A percentile compares a stretch with the other conserved stretches of the same genome.
phyloP scores from a whole-genome alignment of 352 stramenopile genomes.

The Plasmopara viticola region DNA sequence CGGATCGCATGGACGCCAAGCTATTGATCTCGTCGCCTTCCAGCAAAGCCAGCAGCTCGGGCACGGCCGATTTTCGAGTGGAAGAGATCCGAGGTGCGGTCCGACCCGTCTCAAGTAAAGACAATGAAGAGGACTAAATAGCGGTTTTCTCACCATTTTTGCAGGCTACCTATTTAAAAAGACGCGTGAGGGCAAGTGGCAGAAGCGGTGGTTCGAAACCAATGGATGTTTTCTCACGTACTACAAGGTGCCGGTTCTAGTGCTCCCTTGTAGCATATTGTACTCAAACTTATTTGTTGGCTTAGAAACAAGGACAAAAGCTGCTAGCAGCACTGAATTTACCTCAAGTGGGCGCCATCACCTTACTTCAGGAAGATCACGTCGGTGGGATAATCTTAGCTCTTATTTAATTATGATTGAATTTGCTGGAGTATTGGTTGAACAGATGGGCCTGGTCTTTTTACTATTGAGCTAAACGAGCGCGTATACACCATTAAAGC shows the following conservation, averaged over 20 bases:
- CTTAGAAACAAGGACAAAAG: constrained; percentile 90
- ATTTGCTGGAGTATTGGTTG: constrained; percentile 13
- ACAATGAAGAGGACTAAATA: constrained; percentile 1
- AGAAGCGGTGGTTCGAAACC: constrained; percentile 98
- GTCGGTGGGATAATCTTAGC: constrained; percentile 26
- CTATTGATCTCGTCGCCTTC: constrained; percentile 38
- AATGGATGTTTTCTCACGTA: constrained; percentile 98
- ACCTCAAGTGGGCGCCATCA: constrained; percentile 87
- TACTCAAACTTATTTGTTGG: constrained; percentile 2
- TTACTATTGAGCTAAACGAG: constrained; percentile 88
- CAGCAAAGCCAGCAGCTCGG: constrained; percentile 39
- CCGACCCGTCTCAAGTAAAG: neutral
- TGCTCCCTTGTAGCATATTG: neutral
- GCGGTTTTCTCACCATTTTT: constrained; percentile 4
- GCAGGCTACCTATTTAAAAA: constrained; percentile 92
- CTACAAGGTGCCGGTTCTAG: constrained; percentile 88
- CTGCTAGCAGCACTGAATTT: constrained; percentile 90
- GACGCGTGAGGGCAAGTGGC: constrained; percentile 92
- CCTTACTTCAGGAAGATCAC: constrained; percentile 63
- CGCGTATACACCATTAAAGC: constrained; percentile 89
- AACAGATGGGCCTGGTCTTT: constrained; percentile 74
- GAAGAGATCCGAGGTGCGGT: constrained; percentile 58
- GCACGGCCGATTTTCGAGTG: constrained; percentile 66
- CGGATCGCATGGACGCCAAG: constrained; percentile 30
- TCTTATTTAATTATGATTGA: neutral